Base-by-base conservation (phyloP, 1,284 basidiomycete genomes). In the Stereum hirsutum region DNA sequence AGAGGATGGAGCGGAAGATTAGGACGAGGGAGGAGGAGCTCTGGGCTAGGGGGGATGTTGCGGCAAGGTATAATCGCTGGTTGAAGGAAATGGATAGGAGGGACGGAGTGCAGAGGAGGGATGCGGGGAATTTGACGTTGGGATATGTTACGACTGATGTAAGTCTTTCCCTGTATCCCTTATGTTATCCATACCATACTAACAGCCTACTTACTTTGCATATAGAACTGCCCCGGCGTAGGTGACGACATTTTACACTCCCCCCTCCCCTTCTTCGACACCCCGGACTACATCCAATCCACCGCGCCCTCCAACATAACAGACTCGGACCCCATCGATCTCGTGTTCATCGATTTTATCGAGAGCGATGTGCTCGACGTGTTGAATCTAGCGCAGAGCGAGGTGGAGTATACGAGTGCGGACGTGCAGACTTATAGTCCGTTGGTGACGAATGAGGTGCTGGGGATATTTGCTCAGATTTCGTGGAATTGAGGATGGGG, bases 141-240 rank as follows among this genome's bases (percentile, higher is more conserved):
- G 84, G 84, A 52, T 87, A 88, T 55, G 81, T 85, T n/a, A 87
- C 85, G 1, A 54, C 59, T 0, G 84, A 87, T 54, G 81, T 83
- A 49, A 56, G 81, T 58, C 4, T 8, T 43, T 15, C n/a, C 5
- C 21, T 25, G 14, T 17, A 34, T 26, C 10, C 11, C 15, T 23
- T 11, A 11, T 12, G 24, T 25, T 30, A 4, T 20, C 21, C 42
- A 17, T 33, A 19, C 21, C 15, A 20, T 19, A 33, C 40, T 41
- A 19, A 39, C 25, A 41, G n/a, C 34, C 34, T 21, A 43, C 33
- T n/a, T n/a, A n/a, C n/a, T n/a, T n/a, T 23, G 15, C 20, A 4
- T 17, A n/a, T 41, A 82, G 79, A 61, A 72, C 8, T 86, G 84
- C 57, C 79, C 81, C 1, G 84, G 78, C 4, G 61, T 75, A 11